Conservation (phyloP, 148 eudicot genomes). For the Hydrangea macrophylla region DNA sequence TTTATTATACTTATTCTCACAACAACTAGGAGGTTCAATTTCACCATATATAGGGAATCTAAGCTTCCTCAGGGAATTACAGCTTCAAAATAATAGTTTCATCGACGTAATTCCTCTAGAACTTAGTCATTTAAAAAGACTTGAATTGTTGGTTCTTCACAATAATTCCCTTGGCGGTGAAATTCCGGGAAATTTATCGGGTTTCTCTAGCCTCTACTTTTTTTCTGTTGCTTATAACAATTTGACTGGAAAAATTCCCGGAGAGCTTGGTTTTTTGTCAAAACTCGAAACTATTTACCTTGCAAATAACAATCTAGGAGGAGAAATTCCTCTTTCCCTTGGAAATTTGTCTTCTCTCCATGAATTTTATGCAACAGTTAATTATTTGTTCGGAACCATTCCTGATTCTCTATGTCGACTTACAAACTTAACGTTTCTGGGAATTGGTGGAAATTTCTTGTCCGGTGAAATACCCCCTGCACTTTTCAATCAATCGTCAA, state of each 20-base stretch:
- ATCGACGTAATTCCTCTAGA: background rate
- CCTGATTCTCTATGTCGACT: background rate
- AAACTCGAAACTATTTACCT: background rate
- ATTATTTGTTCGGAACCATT: background rate
- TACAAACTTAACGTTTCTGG: background rate
- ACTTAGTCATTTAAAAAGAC: background rate
- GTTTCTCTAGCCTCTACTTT: background rate
- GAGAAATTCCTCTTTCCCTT: background rate
- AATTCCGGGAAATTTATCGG: background rate
- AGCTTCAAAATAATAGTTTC: background rate
- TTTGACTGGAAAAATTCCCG: background rate
- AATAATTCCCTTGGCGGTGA: background rate
- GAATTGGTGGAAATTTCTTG: background rate
- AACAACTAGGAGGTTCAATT: background rate
- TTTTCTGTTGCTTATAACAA: background rate
- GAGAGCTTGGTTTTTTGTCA: background rate
- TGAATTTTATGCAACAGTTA: background rate
- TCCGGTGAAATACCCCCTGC: background rate
- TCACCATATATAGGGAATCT: background rate
- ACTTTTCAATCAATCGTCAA: background rate
- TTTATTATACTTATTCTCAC: background rate
- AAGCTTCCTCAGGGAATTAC: background rate
- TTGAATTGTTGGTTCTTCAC: background rate
- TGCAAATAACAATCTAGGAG: constrained; percentile 3
- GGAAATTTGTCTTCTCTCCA: background rate